Evolutionary conservation across 164 flowering plant species (phyloP), one percentile per base, ranked within the genome.

Genomic region (Amborella trichopoda): DNA sequence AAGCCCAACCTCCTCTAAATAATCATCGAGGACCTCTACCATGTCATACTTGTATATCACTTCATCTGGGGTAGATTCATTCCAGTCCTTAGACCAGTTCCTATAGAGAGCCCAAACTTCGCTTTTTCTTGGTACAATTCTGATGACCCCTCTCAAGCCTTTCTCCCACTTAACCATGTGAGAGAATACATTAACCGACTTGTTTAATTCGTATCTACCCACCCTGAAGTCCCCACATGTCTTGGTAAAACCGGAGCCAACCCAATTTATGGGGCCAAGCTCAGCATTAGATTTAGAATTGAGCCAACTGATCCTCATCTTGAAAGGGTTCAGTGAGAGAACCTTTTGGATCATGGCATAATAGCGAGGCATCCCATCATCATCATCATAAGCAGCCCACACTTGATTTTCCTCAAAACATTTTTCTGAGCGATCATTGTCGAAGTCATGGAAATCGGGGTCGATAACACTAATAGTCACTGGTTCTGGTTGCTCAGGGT

Each of bases 321-420:
- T 73, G 55, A 83, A 83, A 6, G 87, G 93, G 27, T 70, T 60
- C 46, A 50, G 26, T 33, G 87, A 77, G 1, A 80, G 52, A 20
- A 80, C 81, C 18, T 28, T 59, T 39, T 72, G 87, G 28, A 83
- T 66, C 62, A 75, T 25, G 21, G 82, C 87, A 70, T 83, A 83
- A 50, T 62, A 74, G 12, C 93, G 72, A 55, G 93, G 93, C 93
- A 83, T 83, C 49, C 84, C 87, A 56, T 83, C 84, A 49, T 75
- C 76, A 44, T 56, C 69, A 53, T 83, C 93, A 56, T 83, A 83
- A 4, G 78, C 83, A 54, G 87, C 78, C 93, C 93, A 82, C 9
- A 81, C 80, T 55, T 81, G 83, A 61, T 65, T 72, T 5, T 61
- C 73, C 23, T 60, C 81, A 60, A 81, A 78, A 26, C 72, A 66